Evolutionary conservation across 768 basidiomycete genomes (phyloP), one percentile per base, ranked within the genome.

Genomic region (Zangia roseola): DNA sequence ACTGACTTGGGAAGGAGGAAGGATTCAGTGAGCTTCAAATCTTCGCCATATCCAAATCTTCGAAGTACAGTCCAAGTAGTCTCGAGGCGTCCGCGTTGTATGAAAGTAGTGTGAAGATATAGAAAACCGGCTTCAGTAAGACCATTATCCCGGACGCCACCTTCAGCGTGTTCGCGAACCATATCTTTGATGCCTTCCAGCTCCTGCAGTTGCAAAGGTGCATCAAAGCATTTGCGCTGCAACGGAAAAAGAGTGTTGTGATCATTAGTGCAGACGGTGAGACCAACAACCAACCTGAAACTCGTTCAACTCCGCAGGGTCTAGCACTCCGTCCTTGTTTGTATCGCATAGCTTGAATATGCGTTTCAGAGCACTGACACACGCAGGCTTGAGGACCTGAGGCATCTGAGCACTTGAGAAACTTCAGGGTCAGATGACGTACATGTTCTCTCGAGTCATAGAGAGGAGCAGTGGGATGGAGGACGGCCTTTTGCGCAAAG

Each of bases 41-140:
- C 94, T 66, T 97, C 95, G 13, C 87, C 95, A 62, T 99, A 99
- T 5, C 95, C 95, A 65, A 97, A 97, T 63, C 84, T 91, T 53
- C 94, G 76, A 56, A 99, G 76, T 6, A 95, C 93, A 8, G 92
- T 94, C 95, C 95, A 99, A 2, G 95, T 98, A 23, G 95, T 98
- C 68, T 99, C 95, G 53, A 95, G 76, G 40, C 95, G 80, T 19
- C 95, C 95, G 35, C 87, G 84, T 70, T 95, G 95, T 47, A 99
- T 97, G 71, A 99, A 99, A 56, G 84, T 90, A 4, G 95, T 97
- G 67, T 97, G 93, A 12, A 99, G 82, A 63, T 90, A 94, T 33
- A 97, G 69, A 71, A 97, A 97, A 0, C 95, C 95, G 6, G 83
- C 81, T 71, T 97, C 92, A 4, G 94, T 97, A 52, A 99, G 74